Evolutionary conservation across 108 stramenopile species (phyloP).

Genomic region (Aureococcus anophagefferens): DNA sequence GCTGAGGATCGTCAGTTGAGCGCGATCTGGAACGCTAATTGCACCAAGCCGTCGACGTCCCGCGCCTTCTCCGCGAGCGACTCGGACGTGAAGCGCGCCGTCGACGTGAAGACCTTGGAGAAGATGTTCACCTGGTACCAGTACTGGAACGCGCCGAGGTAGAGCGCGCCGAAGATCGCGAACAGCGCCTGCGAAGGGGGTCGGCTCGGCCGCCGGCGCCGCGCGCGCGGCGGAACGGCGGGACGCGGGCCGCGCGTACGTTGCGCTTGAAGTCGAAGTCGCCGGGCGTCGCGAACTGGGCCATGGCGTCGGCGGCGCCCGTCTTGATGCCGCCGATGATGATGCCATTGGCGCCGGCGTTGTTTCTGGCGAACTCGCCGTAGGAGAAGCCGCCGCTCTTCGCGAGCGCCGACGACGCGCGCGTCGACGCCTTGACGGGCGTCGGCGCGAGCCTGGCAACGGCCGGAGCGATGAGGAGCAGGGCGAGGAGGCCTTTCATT

Average conservation of each 20-base stretch:
- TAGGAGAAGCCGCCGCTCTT: constrained; percentile 3
- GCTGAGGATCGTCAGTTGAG: constrained; percentile 47
- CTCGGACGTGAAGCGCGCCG: constrained; percentile 51
- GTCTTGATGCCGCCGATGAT: constrained; percentile 49
- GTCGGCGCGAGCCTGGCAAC: no score
- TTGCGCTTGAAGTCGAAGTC: constrained; percentile 42
- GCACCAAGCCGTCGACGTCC: constrained; percentile 39
- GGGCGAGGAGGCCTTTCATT: no score
- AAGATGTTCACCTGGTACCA: constrained; percentile 60
- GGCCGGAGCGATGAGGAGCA: no score
- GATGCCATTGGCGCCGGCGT: constrained; percentile 46
- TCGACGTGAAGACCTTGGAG: constrained; percentile 46
- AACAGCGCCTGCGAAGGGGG: no score
- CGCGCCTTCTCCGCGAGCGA: constrained; percentile 41
- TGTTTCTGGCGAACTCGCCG: constrained; percentile 33
- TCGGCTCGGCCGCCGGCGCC: no score
- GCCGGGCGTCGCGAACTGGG: constrained; percentile 37
- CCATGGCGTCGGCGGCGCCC: constrained; percentile 43
- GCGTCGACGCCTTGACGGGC: no score
- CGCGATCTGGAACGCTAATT: constrained; percentile 28
- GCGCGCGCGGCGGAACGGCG: no score
- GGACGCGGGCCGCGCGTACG: no score
- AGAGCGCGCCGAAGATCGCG: constrained; percentile 43
- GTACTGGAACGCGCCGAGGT: constrained; percentile 59
- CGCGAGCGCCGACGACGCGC: no score